Conservation (phyloP, 73 alveolate genomes). For the Paraurostyla sp. region DNA sequence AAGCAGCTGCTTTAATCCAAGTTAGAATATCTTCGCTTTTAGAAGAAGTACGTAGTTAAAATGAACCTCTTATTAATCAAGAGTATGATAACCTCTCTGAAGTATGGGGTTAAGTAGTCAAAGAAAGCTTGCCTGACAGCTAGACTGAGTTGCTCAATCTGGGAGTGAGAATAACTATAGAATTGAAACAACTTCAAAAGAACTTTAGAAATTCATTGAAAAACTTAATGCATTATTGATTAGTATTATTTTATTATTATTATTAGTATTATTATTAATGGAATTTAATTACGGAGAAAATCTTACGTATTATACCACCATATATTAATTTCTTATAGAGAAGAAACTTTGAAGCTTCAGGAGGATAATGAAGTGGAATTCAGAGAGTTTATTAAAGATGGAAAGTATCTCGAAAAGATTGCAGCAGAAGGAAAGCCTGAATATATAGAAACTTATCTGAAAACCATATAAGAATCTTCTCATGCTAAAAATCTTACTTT, state of each 20-base stretch:
- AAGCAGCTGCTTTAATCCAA: slow-evolving; percentile 1
- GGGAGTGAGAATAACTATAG: too few relatives aligned
- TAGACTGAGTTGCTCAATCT: too few relatives aligned
- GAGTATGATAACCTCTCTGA: neutral
- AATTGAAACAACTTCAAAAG: too few relatives aligned
- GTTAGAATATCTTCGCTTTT: too few relatives aligned
- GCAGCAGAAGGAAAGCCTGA: neutral
- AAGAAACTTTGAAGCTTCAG: neutral
- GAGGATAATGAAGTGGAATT: slow-evolving; percentile 23
- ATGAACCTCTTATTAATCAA: neutral
- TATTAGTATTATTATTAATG: neutral
- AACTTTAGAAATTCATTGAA: too few relatives aligned
- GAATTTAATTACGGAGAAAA: slow-evolving; percentile 29
- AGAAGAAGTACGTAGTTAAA: too few relatives aligned
- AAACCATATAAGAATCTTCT: neutral
- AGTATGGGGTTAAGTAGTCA: neutral
- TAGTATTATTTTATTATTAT: neutral
- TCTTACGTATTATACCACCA: neutral
- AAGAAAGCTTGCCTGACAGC: too few relatives aligned
- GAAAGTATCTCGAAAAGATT: neutral
- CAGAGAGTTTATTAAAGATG: neutral
- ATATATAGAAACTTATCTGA: neutral
- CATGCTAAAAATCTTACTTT: neutral
- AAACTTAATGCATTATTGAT: too few relatives aligned
- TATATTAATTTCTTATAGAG: neutral